phyloP scores from a whole-genome alignment of 2,329 filamentous ascomycete genomes.

The Monosporascus sp. region DNA sequence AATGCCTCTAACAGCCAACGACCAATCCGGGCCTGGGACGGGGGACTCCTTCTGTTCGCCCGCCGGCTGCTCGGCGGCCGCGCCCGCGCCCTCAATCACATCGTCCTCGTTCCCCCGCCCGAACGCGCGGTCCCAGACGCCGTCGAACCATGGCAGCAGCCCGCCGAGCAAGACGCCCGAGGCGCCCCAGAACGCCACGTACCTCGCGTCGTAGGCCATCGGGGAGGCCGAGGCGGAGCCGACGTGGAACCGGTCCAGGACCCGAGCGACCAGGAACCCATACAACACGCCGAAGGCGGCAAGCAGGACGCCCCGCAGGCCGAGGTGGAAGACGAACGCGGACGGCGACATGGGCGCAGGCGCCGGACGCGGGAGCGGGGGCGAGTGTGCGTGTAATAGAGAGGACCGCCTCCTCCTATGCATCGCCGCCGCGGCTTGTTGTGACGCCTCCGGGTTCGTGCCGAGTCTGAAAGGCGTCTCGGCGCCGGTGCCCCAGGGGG shows the following conservation, averaged over 20 bases:
- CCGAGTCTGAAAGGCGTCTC: slow-evolving; percentile 51
- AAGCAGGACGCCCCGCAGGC: slow-evolving; percentile 58
- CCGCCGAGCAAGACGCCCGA: slow-evolving; percentile 74
- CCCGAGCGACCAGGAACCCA: slow-evolving; percentile 72
- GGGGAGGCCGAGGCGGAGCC: slow-evolving; percentile 43
- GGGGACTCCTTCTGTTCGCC: slow-evolving; percentile 29
- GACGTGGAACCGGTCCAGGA: slow-evolving; percentile 62
- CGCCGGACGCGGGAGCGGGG: slow-evolving; percentile 3
- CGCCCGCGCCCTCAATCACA: slow-evolving; percentile 12
- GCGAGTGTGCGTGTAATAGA: slow-evolving; percentile 16
- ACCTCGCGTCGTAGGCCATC: slow-evolving; percentile 51
- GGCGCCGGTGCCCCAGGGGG: slow-evolving; percentile 75
- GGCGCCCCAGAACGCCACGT: slow-evolving; percentile 76
- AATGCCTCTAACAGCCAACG: slow-evolving; percentile 53
- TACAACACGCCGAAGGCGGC: slow-evolving; percentile 79
- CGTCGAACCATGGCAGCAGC: slow-evolving; percentile 79
- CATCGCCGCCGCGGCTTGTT: slow-evolving; percentile 23
- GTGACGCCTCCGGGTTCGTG: background rate
- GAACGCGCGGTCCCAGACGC: slow-evolving; percentile 59
- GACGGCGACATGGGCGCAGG: slow-evolving; percentile 23
- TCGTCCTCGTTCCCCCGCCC: slow-evolving; percentile 22
- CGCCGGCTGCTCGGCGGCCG: slow-evolving; percentile 15
- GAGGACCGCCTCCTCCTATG: slow-evolving; percentile 32
- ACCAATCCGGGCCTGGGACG: slow-evolving; percentile 61
- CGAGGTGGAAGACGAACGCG: slow-evolving; percentile 43